Percentiles rank a stretch among this genome's conserved stretches.
phyloP scores from a whole-genome alignment of 2,329 filamentous ascomycete genomes.

The Thielaviopsis populi region DNA sequence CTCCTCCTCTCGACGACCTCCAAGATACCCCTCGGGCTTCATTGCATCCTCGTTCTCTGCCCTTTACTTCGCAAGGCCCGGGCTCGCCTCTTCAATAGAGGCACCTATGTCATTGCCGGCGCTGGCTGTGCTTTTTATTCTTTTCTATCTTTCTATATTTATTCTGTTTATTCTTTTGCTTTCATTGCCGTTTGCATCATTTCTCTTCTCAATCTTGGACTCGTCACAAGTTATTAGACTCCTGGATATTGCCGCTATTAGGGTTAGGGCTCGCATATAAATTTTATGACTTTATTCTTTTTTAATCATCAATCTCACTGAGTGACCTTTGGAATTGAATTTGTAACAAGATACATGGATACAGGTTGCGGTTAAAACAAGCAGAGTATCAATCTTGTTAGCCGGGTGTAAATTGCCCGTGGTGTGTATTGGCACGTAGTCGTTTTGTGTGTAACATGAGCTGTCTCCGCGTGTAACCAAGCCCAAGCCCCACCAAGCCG shows the following conservation, averaged over 20 bases:
- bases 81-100: background rate
- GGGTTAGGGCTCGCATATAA: constrained; percentile 2
- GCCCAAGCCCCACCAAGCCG: background rate
- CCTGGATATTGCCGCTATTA: background rate
- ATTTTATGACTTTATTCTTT: background rate
- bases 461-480: background rate
- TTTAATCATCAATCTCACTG: background rate
- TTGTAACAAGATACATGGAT: too few species aligned
- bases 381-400: too few species aligned
- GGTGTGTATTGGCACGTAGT: background rate
- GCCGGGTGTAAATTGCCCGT: too few species aligned
- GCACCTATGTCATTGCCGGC: background rate
- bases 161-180: background rate
- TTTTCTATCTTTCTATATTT: too few species aligned
- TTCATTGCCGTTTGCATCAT: background rate
- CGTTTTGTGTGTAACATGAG: background rate
- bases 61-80: background rate
- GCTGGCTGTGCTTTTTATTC: background rate
- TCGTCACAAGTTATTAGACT: background rate
- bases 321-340: too few species aligned
- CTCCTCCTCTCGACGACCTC: background rate
- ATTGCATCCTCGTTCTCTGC: constrained; percentile 1
- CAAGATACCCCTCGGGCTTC: constrained; percentile 3
- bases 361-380: background rate
- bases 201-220: background rate